Percentiles rank a stretch among this genome's conserved stretches.
These are phyloP conservation scores for Picochlorum sp. DNA, from an alignment of 139 green algal genomes.

Conservation along the genomic window DNA sequence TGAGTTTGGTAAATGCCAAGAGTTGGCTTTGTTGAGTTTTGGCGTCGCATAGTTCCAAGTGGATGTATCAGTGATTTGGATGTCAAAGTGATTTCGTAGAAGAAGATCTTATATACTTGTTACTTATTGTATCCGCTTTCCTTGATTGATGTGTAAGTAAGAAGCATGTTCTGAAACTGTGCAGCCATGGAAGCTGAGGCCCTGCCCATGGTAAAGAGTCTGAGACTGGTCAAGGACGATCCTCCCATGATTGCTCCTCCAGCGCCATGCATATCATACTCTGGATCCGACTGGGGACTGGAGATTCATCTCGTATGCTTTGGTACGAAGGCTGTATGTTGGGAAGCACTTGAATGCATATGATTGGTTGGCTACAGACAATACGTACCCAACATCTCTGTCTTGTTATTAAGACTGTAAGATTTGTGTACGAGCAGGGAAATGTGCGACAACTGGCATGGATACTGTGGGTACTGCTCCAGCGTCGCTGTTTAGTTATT, in stretches of 20 bases:
- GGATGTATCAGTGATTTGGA: no score
- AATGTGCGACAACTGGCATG: constrained; percentile 48
- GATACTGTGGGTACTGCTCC: constrained; percentile 84
- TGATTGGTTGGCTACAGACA: no score
- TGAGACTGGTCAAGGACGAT: constrained; percentile 47
- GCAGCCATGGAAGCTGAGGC: constrained; percentile 89
- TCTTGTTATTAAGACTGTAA: not conserved
- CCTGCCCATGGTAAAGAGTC: constrained; percentile 52
- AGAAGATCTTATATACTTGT: not conserved
- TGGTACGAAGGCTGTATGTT: no score
- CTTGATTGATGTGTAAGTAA: not conserved
- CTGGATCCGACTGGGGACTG: constrained; percentile 33
- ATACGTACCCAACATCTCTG: not conserved
- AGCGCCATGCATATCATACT: constrained; percentile 53
- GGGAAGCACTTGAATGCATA: not conserved
- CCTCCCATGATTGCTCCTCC: constrained; percentile 40
- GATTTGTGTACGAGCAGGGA: no score
- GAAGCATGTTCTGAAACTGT: not conserved
- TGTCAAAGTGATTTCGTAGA: not conserved
- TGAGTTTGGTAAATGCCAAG: not conserved
- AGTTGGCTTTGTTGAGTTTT: not conserved
- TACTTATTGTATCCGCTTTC: not conserved
- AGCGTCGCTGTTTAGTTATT: constrained; percentile 74
- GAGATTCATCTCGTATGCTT: constrained; percentile 66
- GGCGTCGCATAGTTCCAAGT: not conserved